These are phyloP conservation scores for Phanerodontia chrysosporium DNA, from an alignment of 768 basidiomycete genomes.

Conservation along the genomic window DNA sequence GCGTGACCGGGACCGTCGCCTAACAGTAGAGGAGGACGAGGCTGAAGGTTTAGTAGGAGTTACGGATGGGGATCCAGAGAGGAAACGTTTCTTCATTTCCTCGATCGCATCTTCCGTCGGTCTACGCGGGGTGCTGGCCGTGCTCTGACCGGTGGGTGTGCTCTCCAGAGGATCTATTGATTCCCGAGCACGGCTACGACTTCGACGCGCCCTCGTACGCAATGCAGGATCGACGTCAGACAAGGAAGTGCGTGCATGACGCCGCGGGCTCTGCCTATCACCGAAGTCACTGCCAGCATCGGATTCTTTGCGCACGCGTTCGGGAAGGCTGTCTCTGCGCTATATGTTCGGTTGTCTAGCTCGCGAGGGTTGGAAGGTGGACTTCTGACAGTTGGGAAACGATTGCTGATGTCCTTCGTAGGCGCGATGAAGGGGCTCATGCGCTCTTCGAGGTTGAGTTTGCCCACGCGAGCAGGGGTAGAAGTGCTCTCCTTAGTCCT, in stretches of 20 bases:
- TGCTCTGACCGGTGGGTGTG: neutral
- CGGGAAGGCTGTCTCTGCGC: neutral
- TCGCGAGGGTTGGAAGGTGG: neutral
- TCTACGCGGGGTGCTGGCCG: neutral
- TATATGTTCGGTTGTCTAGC: neutral
- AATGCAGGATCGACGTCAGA: neutral
- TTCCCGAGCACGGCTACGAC: neutral
- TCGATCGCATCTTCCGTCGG: constrained; percentile 50
- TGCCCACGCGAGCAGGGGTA: constrained; percentile 1
- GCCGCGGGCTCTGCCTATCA: neutral
- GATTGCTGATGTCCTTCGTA: neutral
- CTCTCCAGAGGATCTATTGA: neutral
- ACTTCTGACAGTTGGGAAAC: neutral
- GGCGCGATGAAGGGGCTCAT: neutral
- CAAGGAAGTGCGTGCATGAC: neutral
- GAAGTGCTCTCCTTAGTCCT: constrained; percentile 23
- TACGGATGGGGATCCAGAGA: constrained; percentile 20
- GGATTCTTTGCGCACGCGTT: neutral
- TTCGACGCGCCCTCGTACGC: neutral
- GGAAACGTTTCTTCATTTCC: constrained; percentile 59
- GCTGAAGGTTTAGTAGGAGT: constrained; percentile 9
- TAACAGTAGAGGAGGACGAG: neutral
- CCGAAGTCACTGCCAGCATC: neutral
- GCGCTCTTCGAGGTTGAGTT: neutral
- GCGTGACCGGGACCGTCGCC: constrained; percentile 11